phyloP scores from a whole-genome alignment of 805 yeast genomes.

The Candida sphagnicola region DNA sequence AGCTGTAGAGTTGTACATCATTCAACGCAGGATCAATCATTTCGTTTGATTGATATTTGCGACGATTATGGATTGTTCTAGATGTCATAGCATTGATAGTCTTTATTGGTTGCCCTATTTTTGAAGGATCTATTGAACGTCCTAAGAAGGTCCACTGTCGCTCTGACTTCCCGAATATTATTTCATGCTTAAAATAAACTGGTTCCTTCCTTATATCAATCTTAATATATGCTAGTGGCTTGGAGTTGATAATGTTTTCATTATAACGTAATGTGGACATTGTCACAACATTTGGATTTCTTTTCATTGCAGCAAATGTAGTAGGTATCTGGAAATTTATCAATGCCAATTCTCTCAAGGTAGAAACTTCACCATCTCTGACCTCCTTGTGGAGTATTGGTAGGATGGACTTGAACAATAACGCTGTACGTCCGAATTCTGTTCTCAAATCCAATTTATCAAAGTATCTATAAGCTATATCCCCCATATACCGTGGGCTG shows the following conservation, averaged over 20 bases:
- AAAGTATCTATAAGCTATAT: constrained; percentile 28
- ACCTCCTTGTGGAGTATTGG: constrained; percentile 13
- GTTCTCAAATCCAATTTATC: constrained; percentile 24
- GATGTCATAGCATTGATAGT: constrained; percentile 14
- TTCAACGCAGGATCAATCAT: constrained; percentile 15
- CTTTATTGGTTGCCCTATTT: constrained; percentile 16
- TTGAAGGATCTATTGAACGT: constrained; percentile 19
- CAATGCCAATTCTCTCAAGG: constrained; percentile 19
- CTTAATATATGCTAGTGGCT: constrained; percentile 13
- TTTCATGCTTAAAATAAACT: constrained; percentile 17
- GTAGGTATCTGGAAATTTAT: constrained; percentile 20
- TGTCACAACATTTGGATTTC: constrained; percentile 24
- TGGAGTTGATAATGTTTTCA: constrained; percentile 15
- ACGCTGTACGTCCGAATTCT: constrained; percentile 19
- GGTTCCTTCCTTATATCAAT: constrained; percentile 11
- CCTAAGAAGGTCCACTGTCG: constrained; percentile 34
- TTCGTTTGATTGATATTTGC: constrained; percentile 13
- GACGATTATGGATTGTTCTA: constrained; percentile 17
- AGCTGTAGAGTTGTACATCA: constrained; percentile 19
- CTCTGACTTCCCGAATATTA: constrained; percentile 26
- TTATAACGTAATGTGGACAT: constrained; percentile 20
- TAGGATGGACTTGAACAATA: constrained; percentile 22
- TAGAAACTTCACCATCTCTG: constrained; percentile 15
- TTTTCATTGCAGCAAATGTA: constrained; percentile 21
- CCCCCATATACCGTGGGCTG: constrained; percentile 27